Base-by-base conservation (phyloP, 148 eudicot genomes). In the Rhododendron kiyosumense region DNA sequence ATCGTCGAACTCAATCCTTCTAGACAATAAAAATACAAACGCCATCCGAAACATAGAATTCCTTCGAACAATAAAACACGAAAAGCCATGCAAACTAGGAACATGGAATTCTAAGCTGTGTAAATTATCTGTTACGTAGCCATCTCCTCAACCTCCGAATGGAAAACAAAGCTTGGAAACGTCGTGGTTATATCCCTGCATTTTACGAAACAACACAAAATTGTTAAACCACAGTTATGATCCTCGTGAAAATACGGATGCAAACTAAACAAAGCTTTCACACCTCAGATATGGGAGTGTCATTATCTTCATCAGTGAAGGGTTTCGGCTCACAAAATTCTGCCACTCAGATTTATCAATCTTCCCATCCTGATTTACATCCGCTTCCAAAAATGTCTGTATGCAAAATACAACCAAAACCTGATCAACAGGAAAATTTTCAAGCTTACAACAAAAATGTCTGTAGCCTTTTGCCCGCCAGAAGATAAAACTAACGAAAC, bases 221-320 rank as follows among this genome's bases (percentile, higher is more conserved):
- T 63, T 12, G n/a, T 41, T 5, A 61, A 59, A 41, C 46, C 22
- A 7, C 0, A 13, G 7, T 14, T 59, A 11, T 51, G 51, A 78
- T 34, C 48, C 48, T 46, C 6, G 3, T 77, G 20, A n/a, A 32
- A 17, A 81, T 18, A 36, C 54, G 10, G 8, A 38, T n/a, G 17
- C 30, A 20, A 54, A 11, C 17, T 7, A 7, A 3, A 79, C 12
- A 84, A 57, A 34, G 14, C 17, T 65, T 10, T 3, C 73, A 8
- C 92, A 97, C 99, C 99, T 93, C 81, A 97, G 89, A 87, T 97
- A 97, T 78, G 95, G 98, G 65, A 97, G 95, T 15, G 98, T 97
- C 99, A 97, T 97, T 75, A 97, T 93, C 85, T 93, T 94, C 88
- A 97, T 81, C 83, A 97, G 77, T 3, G 95, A 92, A 85, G 99